These are phyloP conservation scores for Nakaseomyces nivariensis DNA, from an alignment of 1,139 yeast genomes.

Conservation along the genomic window DNA sequence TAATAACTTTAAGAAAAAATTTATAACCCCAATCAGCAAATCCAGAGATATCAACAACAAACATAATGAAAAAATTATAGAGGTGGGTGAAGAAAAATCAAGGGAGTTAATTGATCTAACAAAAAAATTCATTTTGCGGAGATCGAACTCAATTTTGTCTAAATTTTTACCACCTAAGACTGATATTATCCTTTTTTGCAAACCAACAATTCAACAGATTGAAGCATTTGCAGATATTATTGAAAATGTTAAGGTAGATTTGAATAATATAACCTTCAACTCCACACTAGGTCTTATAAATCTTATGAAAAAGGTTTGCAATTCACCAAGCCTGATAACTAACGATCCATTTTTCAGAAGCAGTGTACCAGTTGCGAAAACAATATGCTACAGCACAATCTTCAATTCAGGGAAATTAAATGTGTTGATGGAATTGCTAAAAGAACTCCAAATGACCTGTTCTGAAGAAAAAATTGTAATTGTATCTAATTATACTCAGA, in stretches of 20 bases:
- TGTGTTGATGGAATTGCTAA: constrained; percentile 44
- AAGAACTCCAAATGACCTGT: constrained; percentile 35
- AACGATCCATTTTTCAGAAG: constrained; percentile 30
- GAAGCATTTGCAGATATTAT: constrained; percentile 45
- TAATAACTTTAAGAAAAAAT: constrained; percentile 54
- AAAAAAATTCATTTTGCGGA: constrained; percentile 56
- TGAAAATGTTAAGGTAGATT: constrained; percentile 31
- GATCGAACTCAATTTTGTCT: constrained; percentile 60
- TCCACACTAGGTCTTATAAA: constrained; percentile 63
- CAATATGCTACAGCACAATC: constrained; percentile 26
- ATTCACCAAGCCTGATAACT: constrained; percentile 58
- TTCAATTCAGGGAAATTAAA: constrained; percentile 44
- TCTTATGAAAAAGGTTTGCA: constrained; percentile 70
- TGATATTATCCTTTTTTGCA: constrained; percentile 70
- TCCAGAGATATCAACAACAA: constrained; percentile 66
- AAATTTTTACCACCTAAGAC: constrained; percentile 66
- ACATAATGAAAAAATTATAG: constrained; percentile 38
- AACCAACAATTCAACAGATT: constrained; percentile 58
- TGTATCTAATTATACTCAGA: constrained; percentile 83
- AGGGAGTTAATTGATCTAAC: constrained; percentile 54
- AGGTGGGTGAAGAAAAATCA: constrained; percentile 53
- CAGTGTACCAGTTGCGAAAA: background rate
- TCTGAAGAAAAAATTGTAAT: constrained; percentile 67
- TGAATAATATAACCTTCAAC: constrained; percentile 29
- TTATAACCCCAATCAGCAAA: constrained; percentile 58